These are phyloP conservation scores for Penicillium bovifimosum DNA, from an alignment of 495 filamentous ascomycete species.

Conservation along the genomic window DNA sequence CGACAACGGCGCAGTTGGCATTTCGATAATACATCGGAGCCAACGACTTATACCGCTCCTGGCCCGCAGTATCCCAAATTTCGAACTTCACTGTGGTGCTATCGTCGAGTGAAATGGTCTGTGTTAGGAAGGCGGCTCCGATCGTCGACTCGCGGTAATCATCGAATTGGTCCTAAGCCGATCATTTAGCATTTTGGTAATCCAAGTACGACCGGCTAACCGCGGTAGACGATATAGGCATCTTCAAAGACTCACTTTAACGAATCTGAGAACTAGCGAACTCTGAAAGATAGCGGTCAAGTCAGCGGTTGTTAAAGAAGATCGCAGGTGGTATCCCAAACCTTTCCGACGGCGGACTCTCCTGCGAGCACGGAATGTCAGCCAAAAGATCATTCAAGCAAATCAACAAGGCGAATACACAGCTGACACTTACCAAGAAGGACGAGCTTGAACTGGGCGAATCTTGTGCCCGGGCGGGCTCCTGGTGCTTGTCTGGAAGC, in stretches of 20 bases:
- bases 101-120: constrained; percentile 96
- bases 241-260: constrained; percentile 62
- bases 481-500: constrained; percentile 73
- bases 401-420: background rate
- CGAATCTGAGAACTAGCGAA: constrained; percentile 94
- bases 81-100: constrained; percentile 98
- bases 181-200: constrained; percentile 5
- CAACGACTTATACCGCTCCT: constrained; percentile 96
- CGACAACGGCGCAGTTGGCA: constrained; percentile 97
- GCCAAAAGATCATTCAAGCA: background rate
- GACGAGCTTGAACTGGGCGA: constrained; percentile 99
- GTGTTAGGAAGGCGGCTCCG: constrained; percentile 96
- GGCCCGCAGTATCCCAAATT: constrained; percentile 98
- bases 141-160: constrained; percentile 99
- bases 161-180: constrained; percentile 91
- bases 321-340: constrained; percentile 36
- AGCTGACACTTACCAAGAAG: constrained; percentile 65
- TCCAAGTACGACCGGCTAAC: background rate
- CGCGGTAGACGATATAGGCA: background rate
- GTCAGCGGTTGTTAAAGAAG: constrained; percentile 29
- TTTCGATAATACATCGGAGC: constrained; percentile 99
- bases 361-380: constrained; percentile 46
- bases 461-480: constrained; percentile 71
- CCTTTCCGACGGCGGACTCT: constrained; percentile 98
- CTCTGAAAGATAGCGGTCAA: constrained; percentile 53